Base-by-base conservation (phyloP, 371 early-diverging fungal genomes). In the Capniomyces stellatus region DNA sequence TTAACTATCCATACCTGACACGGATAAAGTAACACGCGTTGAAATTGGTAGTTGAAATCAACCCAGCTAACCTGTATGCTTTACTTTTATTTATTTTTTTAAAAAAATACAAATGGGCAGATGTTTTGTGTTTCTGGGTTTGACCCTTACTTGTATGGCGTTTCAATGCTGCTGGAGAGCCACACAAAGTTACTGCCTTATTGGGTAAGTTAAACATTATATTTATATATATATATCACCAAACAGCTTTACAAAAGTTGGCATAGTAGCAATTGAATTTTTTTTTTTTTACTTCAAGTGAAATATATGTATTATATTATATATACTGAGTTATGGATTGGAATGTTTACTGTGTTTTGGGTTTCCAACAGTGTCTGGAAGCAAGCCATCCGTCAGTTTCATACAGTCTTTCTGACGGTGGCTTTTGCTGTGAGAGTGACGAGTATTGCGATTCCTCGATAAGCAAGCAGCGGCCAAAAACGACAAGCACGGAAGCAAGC, bases 381-480 rank as follows among this genome's bases (percentile, higher is more conserved):
- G 51, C 43, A 43, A 51, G 18, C 29, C 56, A 46, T 42, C 53
- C 56, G 15, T 43, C 56, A 6, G 1, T 29, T 19, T 28, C 54
- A 43, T 24, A 8, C 25, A 31, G 15, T 44, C 21, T 18, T 27
- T 27, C 31, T 30, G 18, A 40, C 21, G 29, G 55, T n/a, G 50
- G 43, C 15, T 42, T n/a, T 19, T 22, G 24, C 12, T 46, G 35
- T 54, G 35, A 18, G 15, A 23, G 19, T 10, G 42, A 42, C 40
- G 47, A 4, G 4, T 23, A 44, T 10, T 23, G 46, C 19, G 19
- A 19, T 8, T 44, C 19, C 8, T 44, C 46, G 8, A 44, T 12
- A 23, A 10, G 27, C 19, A 13, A 40, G 40, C 40, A 13, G 13
- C 40, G 19, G 40, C 19, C 40, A 13, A 15, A 13, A 15, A 19